Conservation (phyloP, 139 green algal species). For the Chlamydomonas incerta region DNA sequence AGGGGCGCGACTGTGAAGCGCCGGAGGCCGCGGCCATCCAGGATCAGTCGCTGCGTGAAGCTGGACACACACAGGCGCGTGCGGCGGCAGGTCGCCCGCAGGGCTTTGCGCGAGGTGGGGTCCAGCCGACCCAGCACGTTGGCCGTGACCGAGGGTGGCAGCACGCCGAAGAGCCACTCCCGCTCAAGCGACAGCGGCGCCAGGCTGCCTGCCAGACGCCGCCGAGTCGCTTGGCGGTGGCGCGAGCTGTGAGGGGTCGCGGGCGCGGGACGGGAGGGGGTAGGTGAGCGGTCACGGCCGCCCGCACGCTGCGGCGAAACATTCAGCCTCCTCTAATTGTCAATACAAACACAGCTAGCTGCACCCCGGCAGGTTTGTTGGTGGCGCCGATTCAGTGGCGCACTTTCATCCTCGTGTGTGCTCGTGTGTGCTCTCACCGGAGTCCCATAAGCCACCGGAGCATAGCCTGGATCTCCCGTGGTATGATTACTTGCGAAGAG, state of each 20-base stretch:
- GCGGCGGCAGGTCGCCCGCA: slow-evolving; percentile 5
- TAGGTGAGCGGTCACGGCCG: not conserved
- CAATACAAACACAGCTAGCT: too few species aligned
- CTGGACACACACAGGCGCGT: slow-evolving; percentile 4
- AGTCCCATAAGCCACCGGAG: not conserved
- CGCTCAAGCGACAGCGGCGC: slow-evolving; percentile 16
- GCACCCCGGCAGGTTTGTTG: too few species aligned
- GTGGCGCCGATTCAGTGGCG: too few species aligned
- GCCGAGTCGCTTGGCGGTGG: slow-evolving; percentile 8
- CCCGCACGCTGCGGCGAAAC: too few species aligned
- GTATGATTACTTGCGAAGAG: not conserved
- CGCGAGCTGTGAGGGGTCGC: slow-evolving; percentile 1
- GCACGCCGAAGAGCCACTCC: slow-evolving; percentile 13
- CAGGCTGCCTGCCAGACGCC: slow-evolving; percentile 1
- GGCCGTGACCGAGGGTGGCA: slow-evolving; percentile 19
- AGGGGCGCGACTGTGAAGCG: slow-evolving; percentile 17
- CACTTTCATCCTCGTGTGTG: not conserved
- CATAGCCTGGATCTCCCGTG: not conserved
- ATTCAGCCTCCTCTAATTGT: too few species aligned
- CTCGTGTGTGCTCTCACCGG: too few species aligned
- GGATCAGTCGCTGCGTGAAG: not conserved
- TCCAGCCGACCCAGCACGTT: slow-evolving; percentile 24
- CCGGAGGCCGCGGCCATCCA: slow-evolving; percentile 10
- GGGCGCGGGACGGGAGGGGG: not conserved
- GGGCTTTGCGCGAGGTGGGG: slow-evolving; percentile 3